Evolutionary conservation across 2,329 filamentous ascomycete species (phyloP).

Genomic region (Rachicladosporium sp.): DNA sequence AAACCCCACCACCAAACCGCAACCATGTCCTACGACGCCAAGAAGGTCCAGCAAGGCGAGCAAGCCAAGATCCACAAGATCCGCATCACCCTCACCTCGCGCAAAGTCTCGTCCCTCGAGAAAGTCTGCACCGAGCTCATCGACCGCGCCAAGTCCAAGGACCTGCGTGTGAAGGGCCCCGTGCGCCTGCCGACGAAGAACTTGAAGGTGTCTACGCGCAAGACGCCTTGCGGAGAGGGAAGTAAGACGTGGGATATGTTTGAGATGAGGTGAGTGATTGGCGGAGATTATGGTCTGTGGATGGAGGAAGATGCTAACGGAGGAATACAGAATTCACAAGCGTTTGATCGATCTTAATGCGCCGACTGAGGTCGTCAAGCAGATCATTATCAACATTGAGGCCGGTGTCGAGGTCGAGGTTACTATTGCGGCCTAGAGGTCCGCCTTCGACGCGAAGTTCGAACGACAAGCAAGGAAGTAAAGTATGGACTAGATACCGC

Average conservation of each 20-base stretch:
- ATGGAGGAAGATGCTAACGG: too few relatives aligned
- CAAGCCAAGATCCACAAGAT: slow-evolving; percentile 93
- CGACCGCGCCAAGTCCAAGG: slow-evolving; percentile 97
- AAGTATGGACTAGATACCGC: too few relatives aligned
- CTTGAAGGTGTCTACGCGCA: slow-evolving; percentile 92
- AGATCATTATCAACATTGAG: slow-evolving; percentile 94
- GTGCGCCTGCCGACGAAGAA: slow-evolving; percentile 96
- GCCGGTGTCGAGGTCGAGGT: slow-evolving; percentile 88
- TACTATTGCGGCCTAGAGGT: slow-evolving; percentile 65
- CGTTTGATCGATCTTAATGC: slow-evolving; percentile 56
- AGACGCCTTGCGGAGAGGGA: slow-evolving; percentile 99
- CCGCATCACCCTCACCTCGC: slow-evolving; percentile 91
- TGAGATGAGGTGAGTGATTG: slow-evolving; percentile 67
- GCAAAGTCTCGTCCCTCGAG: slow-evolving; percentile 92
- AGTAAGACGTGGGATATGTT: slow-evolving; percentile 99
- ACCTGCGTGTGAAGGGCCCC: slow-evolving; percentile 94
- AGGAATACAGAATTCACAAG: slow-evolving; percentile 21
- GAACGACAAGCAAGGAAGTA: too few relatives aligned
- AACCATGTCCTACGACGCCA: slow-evolving; percentile 85
- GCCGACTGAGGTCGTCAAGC: slow-evolving; percentile 94
- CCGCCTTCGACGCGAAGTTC: too few relatives aligned
- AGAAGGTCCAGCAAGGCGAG: slow-evolving; percentile 79
- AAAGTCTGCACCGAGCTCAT: slow-evolving; percentile 98
- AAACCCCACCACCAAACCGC: slow-evolving; percentile 14
- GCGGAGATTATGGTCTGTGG: not conserved